A percentile compares a stretch with the other conserved stretches of the same genome.
phyloP scores from a whole-genome alignment of 2,329 filamentous ascomycete species.

The Colletotrichum tamarilloi region DNA sequence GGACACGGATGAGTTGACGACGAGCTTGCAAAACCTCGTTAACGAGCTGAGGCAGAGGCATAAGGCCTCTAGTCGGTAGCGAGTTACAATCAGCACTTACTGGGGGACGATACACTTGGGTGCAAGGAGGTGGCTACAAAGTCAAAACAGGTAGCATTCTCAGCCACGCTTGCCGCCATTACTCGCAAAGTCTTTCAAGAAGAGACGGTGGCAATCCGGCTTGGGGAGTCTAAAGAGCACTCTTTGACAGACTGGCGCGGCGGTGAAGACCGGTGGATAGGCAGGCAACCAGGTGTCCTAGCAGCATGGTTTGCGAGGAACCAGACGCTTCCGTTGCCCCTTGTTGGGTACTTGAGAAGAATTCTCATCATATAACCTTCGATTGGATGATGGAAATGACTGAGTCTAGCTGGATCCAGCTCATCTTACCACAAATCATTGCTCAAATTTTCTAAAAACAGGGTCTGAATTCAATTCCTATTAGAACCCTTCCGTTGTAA shows the following conservation, averaged over 20 bases:
- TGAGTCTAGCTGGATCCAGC: not conserved
- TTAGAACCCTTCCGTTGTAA: no score
- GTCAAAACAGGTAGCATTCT: not conserved
- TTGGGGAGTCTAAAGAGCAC: not conserved
- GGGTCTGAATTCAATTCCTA: not conserved
- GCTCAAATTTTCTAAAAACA: not conserved
- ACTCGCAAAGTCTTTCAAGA: not conserved
- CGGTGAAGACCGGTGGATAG: not conserved
- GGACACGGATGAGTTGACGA: constrained; percentile 53
- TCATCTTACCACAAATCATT: not conserved
- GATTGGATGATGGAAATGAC: not conserved
- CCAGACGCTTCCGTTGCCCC: not conserved
- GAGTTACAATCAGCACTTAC: not conserved
- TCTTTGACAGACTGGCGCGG: not conserved
- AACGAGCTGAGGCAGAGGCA: constrained; percentile 44
- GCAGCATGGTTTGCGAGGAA: not conserved
- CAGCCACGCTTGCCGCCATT: not conserved
- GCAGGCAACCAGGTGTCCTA: not conserved
- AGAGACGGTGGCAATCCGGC: not conserved
- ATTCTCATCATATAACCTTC: not conserved
- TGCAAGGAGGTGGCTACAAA: not conserved
- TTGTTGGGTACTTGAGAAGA: not conserved
- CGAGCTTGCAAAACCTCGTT: constrained; percentile 48
- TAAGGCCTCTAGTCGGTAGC: not conserved
- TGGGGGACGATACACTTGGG: not conserved